phyloP scores from a whole-genome alignment of 1,284 basidiomycete species.

The Moniliophthora roreri region DNA sequence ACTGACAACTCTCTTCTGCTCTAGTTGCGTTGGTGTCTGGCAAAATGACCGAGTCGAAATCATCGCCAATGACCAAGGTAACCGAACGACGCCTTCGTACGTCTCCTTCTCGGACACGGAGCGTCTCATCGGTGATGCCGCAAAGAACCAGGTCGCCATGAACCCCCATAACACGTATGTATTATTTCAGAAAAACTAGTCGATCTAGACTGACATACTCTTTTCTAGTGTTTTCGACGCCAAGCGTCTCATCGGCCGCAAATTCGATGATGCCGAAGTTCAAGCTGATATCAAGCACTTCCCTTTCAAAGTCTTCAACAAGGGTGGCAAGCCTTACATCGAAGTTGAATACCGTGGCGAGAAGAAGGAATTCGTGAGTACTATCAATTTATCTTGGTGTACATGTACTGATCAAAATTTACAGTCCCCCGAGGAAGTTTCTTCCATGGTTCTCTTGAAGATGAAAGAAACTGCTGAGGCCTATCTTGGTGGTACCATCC shows the following conservation, averaged over 20 bases:
- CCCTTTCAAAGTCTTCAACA: constrained; percentile 75
- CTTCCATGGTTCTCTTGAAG: constrained; percentile 81
- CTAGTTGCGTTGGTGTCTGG: constrained; percentile 41
- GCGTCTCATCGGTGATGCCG: constrained; percentile 79
- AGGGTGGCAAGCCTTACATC: constrained; percentile 75
- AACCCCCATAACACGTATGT: constrained; percentile 45
- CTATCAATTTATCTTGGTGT: not conserved
- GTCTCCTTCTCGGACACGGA: constrained; percentile 78
- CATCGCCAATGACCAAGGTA: constrained; percentile 84
- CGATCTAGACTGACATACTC: constrained; percentile 14
- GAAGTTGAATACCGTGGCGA: constrained; percentile 76
- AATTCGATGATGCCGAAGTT: constrained; percentile 71
- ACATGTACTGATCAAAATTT: constrained; percentile 1
- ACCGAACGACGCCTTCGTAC: constrained; percentile 84
- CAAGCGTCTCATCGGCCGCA: constrained; percentile 81
- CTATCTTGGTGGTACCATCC: constrained; percentile 60
- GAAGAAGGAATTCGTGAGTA: constrained; percentile 72
- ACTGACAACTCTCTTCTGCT: constrained; percentile 14
- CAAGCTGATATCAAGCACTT: constrained; percentile 80
- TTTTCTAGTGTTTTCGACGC: constrained; percentile 67
- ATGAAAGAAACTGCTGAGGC: constrained; percentile 89
- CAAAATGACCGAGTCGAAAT: constrained; percentile 76
- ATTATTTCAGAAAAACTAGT: constrained; percentile 10
- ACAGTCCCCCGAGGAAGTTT: constrained; percentile 81
- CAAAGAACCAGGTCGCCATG: constrained; percentile 74